Evolutionary conservation across 2,329 filamentous ascomycete genomes (phyloP).

Genomic region (Fusarium albidum): DNA sequence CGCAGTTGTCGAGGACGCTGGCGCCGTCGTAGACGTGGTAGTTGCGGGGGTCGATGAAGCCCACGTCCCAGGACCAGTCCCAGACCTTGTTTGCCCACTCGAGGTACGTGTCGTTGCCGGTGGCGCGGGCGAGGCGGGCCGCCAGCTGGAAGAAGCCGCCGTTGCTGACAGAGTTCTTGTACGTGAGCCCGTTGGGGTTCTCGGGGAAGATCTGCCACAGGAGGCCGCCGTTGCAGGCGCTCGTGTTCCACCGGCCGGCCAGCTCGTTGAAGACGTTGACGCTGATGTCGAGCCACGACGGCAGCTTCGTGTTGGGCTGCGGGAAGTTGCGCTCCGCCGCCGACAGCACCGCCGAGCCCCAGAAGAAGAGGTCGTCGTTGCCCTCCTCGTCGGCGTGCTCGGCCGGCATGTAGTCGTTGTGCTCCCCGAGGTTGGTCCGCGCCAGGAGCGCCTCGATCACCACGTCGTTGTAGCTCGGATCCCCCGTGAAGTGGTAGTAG

Average conservation of each 20-base stretch:
- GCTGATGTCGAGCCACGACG: slow-evolving; percentile 72
- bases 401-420: slow-evolving; percentile 67
- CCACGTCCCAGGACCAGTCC: slow-evolving; percentile 68
- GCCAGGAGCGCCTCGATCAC: slow-evolving; percentile 66
- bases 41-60: slow-evolving; percentile 61
- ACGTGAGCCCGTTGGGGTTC: slow-evolving; percentile 78
- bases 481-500: slow-evolving; percentile 73
- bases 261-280: slow-evolving; percentile 79
- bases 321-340: slow-evolving; percentile 75
- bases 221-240: slow-evolving; percentile 74
- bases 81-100: slow-evolving; percentile 74
- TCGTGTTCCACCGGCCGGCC: slow-evolving; percentile 72
- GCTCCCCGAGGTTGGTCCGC: slow-evolving; percentile 62
- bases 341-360: slow-evolving; percentile 72
- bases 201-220: slow-evolving; percentile 82
- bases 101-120: slow-evolving; percentile 70
- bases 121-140: slow-evolving; percentile 76
- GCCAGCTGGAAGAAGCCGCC: slow-evolving; percentile 85
- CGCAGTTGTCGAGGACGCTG: slow-evolving; percentile 63
- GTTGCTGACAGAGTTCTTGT: slow-evolving; percentile 85
- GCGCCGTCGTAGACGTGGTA: slow-evolving; percentile 71
- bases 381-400: slow-evolving; percentile 67
- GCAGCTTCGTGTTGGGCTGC: slow-evolving; percentile 62
- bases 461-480: slow-evolving; percentile 67
- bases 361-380: slow-evolving; percentile 80